Percentiles rank a stretch among this genome's conserved stretches.
phyloP scores from a whole-genome alignment of 2,329 filamentous ascomycete genomes.

The Nemania sp. region DNA sequence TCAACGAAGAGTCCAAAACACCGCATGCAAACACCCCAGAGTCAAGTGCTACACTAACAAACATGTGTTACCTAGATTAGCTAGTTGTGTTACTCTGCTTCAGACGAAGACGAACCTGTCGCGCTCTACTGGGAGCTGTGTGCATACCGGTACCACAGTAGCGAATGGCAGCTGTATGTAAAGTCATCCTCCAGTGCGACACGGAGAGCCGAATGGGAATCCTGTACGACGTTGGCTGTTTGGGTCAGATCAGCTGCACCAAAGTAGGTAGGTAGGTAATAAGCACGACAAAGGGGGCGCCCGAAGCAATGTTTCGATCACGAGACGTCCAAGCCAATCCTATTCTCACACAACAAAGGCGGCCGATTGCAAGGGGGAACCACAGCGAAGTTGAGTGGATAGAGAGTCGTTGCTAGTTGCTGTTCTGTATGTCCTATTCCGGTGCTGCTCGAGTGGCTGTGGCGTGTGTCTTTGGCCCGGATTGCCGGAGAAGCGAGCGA shows the following conservation, averaged over 20 bases:
- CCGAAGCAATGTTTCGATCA: not conserved
- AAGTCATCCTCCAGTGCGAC: conserved; percentile 14
- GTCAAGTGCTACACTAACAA: not conserved
- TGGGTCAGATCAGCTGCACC: not conserved
- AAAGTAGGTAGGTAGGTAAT: not conserved
- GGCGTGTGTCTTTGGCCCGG: conserved; percentile 1
- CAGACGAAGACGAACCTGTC: not conserved
- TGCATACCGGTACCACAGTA: conserved; percentile 3
- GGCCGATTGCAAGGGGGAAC: not conserved
- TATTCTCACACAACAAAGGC: too few relatives aligned
- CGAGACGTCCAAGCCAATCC: not conserved
- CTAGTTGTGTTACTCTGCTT: conserved; percentile 1
- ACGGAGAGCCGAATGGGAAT: conserved; percentile 6
- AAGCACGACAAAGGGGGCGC: not conserved
- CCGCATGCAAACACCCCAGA: not conserved
- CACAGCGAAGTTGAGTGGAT: not conserved
- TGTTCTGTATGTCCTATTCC: conserved; percentile 4
- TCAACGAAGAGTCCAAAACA: too few relatives aligned
- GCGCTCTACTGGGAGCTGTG: conserved; percentile 9
- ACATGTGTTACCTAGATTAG: not conserved
- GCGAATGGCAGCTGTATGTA: conserved; percentile 10
- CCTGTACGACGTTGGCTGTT: not conserved
- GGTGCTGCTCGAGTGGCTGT: conserved; percentile 4
- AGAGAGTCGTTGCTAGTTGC: not conserved
- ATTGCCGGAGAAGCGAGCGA: conserved; percentile 7